Conservation (phyloP, 257 asterid genomes). For the Jaltomata sinuosa region DNA sequence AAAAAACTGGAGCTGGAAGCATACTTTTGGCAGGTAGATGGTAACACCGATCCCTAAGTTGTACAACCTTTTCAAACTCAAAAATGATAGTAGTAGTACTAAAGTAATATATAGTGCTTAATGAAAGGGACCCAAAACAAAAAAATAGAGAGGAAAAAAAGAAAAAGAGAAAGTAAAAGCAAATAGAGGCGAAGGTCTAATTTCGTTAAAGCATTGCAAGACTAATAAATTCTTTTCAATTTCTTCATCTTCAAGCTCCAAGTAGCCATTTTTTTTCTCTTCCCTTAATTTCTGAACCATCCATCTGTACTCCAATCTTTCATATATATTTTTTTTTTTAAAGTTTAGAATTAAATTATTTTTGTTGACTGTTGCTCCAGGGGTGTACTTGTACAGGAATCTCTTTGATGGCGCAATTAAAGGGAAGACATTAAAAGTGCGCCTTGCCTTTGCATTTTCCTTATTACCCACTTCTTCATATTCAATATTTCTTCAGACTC, state of each 20-base stretch:
- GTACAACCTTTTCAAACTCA: not conserved
- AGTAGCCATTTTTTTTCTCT: not conserved
- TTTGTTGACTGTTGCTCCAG: not conserved
- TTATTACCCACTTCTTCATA: not conserved
- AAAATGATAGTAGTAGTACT: not conserved
- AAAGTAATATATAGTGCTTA: too few relatives aligned
- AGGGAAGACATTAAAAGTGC: constrained; percentile 23
- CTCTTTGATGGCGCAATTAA: constrained; percentile 43
- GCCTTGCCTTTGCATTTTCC: not conserved
- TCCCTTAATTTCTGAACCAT: not conserved
- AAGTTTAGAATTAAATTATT: not conserved
- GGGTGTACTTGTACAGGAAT: constrained; percentile 5
- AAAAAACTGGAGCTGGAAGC: not conserved
- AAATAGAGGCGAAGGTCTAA: not conserved
- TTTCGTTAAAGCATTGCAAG: not conserved
- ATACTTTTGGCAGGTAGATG: not conserved
- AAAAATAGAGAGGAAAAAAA: not conserved
- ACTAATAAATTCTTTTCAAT: not conserved
- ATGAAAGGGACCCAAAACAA: not conserved
- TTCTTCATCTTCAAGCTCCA: not conserved
- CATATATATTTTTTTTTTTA: not conserved
- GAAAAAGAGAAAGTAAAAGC: not conserved
- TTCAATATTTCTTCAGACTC: not conserved
- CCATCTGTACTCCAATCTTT: not conserved
- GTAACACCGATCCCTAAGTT: not conserved